Percentiles rank a stretch among this genome's conserved stretches.
Conservation (phyloP, 768 basidiomycete genomes). For the Panus rudis region DNA sequence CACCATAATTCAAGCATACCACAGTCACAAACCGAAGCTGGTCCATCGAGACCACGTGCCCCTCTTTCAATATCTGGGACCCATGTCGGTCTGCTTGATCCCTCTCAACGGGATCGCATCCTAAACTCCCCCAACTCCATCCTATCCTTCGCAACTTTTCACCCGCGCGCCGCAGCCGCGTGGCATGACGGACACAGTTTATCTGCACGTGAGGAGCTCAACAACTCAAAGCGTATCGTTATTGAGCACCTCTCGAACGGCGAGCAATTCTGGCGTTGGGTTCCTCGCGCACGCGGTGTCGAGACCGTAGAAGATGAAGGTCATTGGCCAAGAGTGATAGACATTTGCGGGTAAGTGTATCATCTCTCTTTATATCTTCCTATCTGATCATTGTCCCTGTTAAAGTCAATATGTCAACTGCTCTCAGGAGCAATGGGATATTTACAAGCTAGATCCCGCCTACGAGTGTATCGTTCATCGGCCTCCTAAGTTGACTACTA, state of each 20-base stretch:
- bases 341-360: slow-evolving; percentile 58
- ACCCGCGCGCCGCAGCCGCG: slow-evolving; percentile 56
- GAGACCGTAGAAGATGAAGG: slow-evolving; percentile 61
- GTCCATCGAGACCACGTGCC: too few relatives aligned
- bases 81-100: slow-evolving; percentile 62
- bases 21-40: too few relatives aligned
- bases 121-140: slow-evolving; percentile 52
- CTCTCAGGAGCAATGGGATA: slow-evolving; percentile 79
- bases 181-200: slow-evolving; percentile 30
- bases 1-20: neutral
- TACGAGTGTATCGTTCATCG: slow-evolving; percentile 56
- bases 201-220: slow-evolving; percentile 38
- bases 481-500: slow-evolving; percentile 19
- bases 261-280: slow-evolving; percentile 64
- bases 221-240: slow-evolving; percentile 64
- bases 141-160: slow-evolving; percentile 69
- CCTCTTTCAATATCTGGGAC: too few relatives aligned
- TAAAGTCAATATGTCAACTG: slow-evolving; percentile 41
- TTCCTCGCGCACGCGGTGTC: slow-evolving; percentile 58
- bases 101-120: slow-evolving; percentile 52
- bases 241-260: slow-evolving; percentile 58
- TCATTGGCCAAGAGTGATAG: slow-evolving; percentile 56
- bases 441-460: slow-evolving; percentile 73
- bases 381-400: slow-evolving; percentile 4
- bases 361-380: neutral